Evolutionary conservation across 257 asterid genomes (phyloP).

Genomic region (Solanum acaule): DNA sequence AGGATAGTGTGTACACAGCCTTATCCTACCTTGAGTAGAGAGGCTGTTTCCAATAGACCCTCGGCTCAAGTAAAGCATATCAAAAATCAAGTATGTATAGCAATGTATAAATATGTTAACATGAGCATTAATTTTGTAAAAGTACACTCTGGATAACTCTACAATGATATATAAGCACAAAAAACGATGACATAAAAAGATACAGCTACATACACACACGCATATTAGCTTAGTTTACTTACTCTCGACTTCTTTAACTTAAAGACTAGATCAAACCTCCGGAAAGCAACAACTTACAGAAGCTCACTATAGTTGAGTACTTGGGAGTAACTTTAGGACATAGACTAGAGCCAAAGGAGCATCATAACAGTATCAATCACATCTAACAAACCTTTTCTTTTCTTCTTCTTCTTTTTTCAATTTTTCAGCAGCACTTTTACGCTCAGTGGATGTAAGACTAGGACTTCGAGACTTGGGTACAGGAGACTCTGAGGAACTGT

Average conservation of each 20-base stretch:
- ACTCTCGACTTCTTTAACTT: neutral
- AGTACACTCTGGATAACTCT: neutral
- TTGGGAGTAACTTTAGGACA: neutral
- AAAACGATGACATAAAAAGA: neutral
- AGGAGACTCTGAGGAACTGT: slow-evolving; percentile 56
- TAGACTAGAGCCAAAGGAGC: neutral
- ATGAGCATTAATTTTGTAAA: neutral
- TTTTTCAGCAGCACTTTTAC: slow-evolving; percentile 43
- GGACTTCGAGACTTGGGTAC: slow-evolving; percentile 49
- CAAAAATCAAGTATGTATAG: neutral
- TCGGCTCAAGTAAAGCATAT: neutral
- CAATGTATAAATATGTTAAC: neutral
- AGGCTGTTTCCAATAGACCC: neutral
- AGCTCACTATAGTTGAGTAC: neutral
- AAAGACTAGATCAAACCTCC: neutral
- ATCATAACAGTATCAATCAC: neutral
- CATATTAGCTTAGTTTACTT: neutral
- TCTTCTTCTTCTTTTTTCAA: slow-evolving; percentile 66
- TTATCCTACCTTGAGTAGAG: neutral
- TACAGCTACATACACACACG: neutral
- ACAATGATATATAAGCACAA: neutral
- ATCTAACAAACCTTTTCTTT: slow-evolving; percentile 42
- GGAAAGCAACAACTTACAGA: neutral
- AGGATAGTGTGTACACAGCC: neutral
- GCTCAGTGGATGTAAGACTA: slow-evolving; percentile 35